A percentile compares a stretch with the other conserved stretches of the same genome.
phyloP scores from a whole-genome alignment of 2,329 filamentous ascomycete genomes.

The Thelonectria discophora region DNA sequence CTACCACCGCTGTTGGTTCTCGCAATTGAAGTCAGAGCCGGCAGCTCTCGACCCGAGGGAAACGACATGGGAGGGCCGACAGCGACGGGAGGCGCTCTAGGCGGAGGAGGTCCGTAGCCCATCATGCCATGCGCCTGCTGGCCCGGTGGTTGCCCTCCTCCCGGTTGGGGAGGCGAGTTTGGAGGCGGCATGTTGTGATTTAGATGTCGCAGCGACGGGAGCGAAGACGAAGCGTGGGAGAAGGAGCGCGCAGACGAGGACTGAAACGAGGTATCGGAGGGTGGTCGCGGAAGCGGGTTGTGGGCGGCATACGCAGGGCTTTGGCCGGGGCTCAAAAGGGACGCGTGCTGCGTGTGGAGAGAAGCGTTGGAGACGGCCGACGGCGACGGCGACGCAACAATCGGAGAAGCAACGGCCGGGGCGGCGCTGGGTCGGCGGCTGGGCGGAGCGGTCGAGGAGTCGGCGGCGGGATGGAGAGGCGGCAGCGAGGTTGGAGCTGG shows the following conservation, averaged over 20 bases:
- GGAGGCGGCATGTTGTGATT: constrained; percentile 58
- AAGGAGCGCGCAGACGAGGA: constrained; percentile 51
- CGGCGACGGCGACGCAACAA: constrained; percentile 19
- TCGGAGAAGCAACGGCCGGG: constrained; percentile 13
- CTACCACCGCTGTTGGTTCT: constrained; percentile 58
- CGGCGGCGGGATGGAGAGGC: constrained; percentile 27
- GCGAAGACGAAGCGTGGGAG: constrained; percentile 56
- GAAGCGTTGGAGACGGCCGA: constrained; percentile 27
- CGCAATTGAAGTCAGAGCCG: constrained; percentile 60
- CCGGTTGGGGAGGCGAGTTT: constrained; percentile 54
- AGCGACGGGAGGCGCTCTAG: constrained; percentile 54
- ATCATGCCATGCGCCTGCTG: constrained; percentile 47
- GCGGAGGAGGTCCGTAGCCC: constrained; percentile 57
- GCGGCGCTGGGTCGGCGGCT: constrained; percentile 29
- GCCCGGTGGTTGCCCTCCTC: constrained; percentile 42
- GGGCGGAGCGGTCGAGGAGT: constrained; percentile 10
- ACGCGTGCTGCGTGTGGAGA: constrained; percentile 31
- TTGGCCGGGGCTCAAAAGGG: constrained; percentile 37
- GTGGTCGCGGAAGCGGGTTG: constrained; percentile 46
- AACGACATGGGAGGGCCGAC: constrained; percentile 57
- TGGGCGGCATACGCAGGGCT: constrained; percentile 45
- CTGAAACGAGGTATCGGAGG: constrained; percentile 56
- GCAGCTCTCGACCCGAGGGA: constrained; percentile 60
- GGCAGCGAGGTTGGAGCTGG: constrained; percentile 28
- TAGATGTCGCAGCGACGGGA: constrained; percentile 49